A percentile compares a stretch with the other conserved stretches of the same genome.
These are phyloP conservation scores for Trichomonascaceae sp. DNA, from an alignment of 1,139 yeast species.

Conservation along the genomic window DNA sequence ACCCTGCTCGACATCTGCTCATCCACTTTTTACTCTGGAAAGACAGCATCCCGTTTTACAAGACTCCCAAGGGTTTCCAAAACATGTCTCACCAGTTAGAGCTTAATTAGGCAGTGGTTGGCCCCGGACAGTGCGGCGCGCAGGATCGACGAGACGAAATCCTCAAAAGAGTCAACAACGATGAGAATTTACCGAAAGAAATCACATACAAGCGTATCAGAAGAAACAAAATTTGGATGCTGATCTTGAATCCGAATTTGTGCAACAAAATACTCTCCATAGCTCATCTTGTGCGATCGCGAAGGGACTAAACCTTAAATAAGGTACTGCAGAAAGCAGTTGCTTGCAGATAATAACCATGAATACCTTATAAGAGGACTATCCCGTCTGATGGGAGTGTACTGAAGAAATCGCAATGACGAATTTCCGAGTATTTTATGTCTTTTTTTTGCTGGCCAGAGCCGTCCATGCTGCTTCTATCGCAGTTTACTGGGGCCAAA, in stretches of 20 bases:
- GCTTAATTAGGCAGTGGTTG: neutral
- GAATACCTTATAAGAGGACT: neutral
- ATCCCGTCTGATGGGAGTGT: neutral
- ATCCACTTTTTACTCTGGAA: neutral
- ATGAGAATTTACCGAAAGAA: neutral
- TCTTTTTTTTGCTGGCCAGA: slow-evolving; percentile 1
- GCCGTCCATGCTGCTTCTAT: slow-evolving; percentile 29
- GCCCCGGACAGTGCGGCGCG: neutral
- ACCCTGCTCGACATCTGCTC: neutral
- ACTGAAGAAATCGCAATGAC: neutral
- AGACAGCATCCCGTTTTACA: neutral
- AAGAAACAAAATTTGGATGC: neutral
- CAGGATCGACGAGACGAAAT: neutral
- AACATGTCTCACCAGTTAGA: neutral
- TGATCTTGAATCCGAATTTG: neutral
- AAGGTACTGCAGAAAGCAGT: neutral
- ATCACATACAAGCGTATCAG: no score
- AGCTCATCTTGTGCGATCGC: neutral
- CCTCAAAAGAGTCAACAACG: neutral
- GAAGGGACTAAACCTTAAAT: neutral
- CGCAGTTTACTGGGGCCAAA: slow-evolving; percentile 89
- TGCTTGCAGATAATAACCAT: neutral
- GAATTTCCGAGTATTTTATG: neutral
- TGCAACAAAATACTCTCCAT: neutral
- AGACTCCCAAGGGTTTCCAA: neutral